Base-by-base conservation (phyloP, 169 alveolate genomes). In the Theileria annulata region DNA sequence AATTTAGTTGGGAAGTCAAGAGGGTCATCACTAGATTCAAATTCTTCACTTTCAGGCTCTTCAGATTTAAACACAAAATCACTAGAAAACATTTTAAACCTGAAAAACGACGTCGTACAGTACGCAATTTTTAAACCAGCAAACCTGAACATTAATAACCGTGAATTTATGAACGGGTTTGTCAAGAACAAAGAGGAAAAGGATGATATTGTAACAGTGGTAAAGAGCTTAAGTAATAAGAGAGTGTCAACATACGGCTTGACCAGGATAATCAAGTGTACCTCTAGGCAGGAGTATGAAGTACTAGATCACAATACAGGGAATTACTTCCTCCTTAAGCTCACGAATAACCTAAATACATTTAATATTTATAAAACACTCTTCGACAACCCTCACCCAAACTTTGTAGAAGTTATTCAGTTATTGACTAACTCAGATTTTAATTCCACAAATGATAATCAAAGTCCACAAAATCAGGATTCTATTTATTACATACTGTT, bases 261-360 rank as follows among this genome's bases (percentile, higher is more conserved):
- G 23, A 54, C 74, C n/a, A 51, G 90, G 9, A 76, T 84, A 8
- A 59, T 54, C 37, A 35, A 35, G 15, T 75, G 72, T 8, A 60
- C 64, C 31, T 6, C 37, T 0, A 3, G 64, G 10, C 90, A 77
- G 69, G 87, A 67, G 25, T 84, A 84, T 42, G 87, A 84, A 23
- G 77, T 85, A 31, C 62, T 84, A n/a, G 90, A 84, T 17, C 77
- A 77, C 75, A 79, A 56, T 12, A 84, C 72, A 19, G 87, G 86
- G 0, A 48, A 64, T n/a, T 42, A 27, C 56, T 71, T 59, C 31
- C 69, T 71, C 35, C 71, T 84, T 19, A 84, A 84, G 49, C 83
- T 84, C 13, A 71, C 78, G 5, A 35, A 80, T n/a, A 60, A 35
- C 33, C 70, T 59, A 28, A 70, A 71, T 33, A 30, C 33, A 0